Conservation (phyloP, 2,329 filamentous ascomycete species). For the Colletotrichum abscissum region DNA sequence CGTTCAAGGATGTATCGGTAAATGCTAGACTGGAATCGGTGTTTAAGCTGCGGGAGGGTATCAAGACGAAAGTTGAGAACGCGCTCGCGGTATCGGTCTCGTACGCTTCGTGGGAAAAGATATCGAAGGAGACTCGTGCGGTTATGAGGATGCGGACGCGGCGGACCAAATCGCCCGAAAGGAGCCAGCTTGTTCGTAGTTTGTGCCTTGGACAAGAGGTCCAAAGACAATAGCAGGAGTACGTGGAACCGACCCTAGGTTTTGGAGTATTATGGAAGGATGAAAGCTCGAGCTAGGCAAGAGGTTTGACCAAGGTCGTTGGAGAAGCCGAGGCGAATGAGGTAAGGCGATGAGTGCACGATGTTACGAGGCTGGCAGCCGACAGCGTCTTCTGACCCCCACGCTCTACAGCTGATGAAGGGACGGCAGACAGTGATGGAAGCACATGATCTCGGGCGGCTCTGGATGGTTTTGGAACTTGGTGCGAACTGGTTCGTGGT, state of each 20-base stretch:
- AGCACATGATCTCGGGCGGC: constrained; percentile 31
- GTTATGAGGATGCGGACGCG: constrained; percentile 53
- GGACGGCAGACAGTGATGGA: constrained; percentile 12
- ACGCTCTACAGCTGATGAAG: constrained; percentile 31
- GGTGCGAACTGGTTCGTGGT: not conserved
- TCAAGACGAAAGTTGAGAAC: constrained; percentile 80
- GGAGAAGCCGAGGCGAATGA: not conserved
- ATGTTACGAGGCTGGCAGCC: constrained; percentile 29
- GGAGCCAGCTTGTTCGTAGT: constrained; percentile 54
- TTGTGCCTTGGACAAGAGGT: constrained; percentile 27
- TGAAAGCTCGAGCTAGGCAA: not conserved
- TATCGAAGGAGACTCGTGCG: constrained; percentile 68
- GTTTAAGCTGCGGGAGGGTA: constrained; percentile 77
- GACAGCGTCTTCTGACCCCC: constrained; percentile 33
- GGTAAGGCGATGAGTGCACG: not conserved
- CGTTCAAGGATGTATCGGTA: constrained; percentile 78
- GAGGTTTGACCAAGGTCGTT: not conserved
- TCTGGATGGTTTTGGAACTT: constrained; percentile 1
- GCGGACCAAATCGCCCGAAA: constrained; percentile 52
- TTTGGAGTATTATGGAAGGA: constrained; percentile 11
- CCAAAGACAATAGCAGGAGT: constrained; percentile 18
- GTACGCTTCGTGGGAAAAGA: constrained; percentile 73
- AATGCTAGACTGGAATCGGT: constrained; percentile 78
- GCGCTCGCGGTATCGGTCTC: constrained; percentile 72
- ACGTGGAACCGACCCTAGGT: constrained; percentile 19